These are phyloP conservation scores for Incumbomyces lentus DNA, from an alignment of 2,329 filamentous ascomycete species.

Conservation along the genomic window DNA sequence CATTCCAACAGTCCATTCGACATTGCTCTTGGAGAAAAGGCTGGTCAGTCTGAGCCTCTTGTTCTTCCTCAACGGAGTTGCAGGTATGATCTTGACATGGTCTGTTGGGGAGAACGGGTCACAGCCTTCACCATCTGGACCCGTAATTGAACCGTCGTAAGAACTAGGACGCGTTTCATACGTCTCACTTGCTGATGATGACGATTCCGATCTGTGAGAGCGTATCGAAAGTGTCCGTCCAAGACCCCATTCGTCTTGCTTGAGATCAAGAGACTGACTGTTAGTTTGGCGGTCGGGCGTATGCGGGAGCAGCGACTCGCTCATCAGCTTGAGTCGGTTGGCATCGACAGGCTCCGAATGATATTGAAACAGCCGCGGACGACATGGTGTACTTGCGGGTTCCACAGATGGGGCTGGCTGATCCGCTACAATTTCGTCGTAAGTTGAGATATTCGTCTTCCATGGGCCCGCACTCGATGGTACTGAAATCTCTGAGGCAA, in stretches of 20 bases:
- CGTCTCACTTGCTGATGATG: constrained; percentile 49
- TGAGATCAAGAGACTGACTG: constrained; percentile 26
- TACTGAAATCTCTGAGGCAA: constrained; percentile 29
- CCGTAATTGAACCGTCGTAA: constrained; percentile 50
- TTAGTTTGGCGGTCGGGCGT: constrained; percentile 38
- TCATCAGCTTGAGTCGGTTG: constrained; percentile 31
- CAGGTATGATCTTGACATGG: constrained; percentile 27
- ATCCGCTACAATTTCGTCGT: constrained; percentile 27
- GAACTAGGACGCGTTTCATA: constrained; percentile 44
- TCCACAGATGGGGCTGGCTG: constrained; percentile 23
- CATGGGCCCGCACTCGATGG: constrained; percentile 26
- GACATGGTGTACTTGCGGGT: constrained; percentile 7
- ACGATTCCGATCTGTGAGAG: constrained; percentile 53
- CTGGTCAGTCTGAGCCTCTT: constrained; percentile 22
- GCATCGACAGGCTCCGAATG: constrained; percentile 22
- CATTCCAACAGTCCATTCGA: constrained; percentile 51
- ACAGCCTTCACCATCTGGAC: constrained; percentile 47
- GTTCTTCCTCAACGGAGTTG: constrained; percentile 28
- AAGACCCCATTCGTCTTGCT: constrained; percentile 28
- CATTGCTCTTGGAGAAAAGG: constrained; percentile 19
- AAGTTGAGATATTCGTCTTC: constrained; percentile 8
- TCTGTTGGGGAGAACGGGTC: constrained; percentile 43
- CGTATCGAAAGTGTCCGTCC: constrained; percentile 47
- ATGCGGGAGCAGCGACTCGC: constrained; percentile 27
- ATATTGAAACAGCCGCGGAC: constrained; percentile 11